These are phyloP conservation scores for Skeletonema tropicum DNA, from an alignment of 108 stramenopile genomes.

Conservation along the genomic window DNA sequence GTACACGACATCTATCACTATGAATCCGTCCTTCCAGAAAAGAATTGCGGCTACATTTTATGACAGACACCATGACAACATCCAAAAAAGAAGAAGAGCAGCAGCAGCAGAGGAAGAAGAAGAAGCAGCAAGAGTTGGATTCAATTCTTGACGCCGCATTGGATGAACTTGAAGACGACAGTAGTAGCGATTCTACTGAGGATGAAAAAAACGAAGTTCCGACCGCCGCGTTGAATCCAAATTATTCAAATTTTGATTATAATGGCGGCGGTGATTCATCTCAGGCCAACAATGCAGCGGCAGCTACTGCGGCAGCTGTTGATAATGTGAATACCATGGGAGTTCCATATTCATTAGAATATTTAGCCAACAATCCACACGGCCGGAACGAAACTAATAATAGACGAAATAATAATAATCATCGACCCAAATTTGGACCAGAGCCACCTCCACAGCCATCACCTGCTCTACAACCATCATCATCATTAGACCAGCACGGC, in stretches of 20 bases:
- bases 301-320: background rate
- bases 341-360: constrained; percentile 17
- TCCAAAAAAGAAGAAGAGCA: background rate
- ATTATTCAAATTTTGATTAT: background rate
- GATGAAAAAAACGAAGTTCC: constrained; percentile 5
- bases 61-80: too few relatives aligned
- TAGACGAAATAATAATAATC: background rate
- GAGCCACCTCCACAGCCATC: constrained; percentile 30
- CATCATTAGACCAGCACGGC: background rate
- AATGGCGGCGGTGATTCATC: background rate
- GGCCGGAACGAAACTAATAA: background rate
- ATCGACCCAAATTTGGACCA: constrained; percentile 14
- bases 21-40: too few relatives aligned
- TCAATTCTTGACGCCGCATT: constrained; percentile 52
- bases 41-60: too few relatives aligned
- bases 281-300: too few relatives aligned
- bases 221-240: background rate
- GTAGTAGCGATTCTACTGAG: constrained; percentile 30
- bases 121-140: constrained; percentile 23
- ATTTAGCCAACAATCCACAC: constrained; percentile 7
- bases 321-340: background rate
- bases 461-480: too few relatives aligned
- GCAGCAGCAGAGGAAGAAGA: background rate
- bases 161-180: constrained; percentile 36
- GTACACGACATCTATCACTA: too few relatives aligned